Evolutionary conservation across 2,329 filamentous ascomycete species (phyloP).

Genomic region (Colletotrichum sp.): DNA sequence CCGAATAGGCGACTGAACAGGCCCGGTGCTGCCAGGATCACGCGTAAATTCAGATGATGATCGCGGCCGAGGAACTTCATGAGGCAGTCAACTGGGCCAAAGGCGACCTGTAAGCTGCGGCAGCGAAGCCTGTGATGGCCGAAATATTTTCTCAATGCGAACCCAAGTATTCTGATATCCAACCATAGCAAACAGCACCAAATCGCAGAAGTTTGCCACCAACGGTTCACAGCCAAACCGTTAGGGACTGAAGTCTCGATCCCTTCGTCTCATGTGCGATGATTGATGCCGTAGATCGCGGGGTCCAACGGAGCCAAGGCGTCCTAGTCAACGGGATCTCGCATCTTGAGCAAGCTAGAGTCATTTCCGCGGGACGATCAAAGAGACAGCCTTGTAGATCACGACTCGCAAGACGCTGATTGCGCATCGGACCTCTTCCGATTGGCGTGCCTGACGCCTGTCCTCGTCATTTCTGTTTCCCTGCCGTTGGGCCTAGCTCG

Average conservation of each 20-base stretch:
- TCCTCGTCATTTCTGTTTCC: background rate
- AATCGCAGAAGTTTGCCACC: background rate
- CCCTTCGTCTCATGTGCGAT: background rate
- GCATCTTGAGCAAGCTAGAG: background rate
- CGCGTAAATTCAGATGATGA: background rate
- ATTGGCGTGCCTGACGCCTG: background rate
- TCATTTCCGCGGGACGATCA: background rate
- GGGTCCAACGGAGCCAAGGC: background rate
- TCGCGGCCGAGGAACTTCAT: fast-evolving
- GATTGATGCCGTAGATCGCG: background rate
- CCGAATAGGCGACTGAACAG: background rate
- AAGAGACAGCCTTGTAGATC: background rate
- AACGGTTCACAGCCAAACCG: background rate
- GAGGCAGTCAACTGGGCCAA: fast-evolving
- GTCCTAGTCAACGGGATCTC: background rate
- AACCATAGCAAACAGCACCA: background rate
- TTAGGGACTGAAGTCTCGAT: background rate
- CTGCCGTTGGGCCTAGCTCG: background rate
- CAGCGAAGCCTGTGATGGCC: background rate
- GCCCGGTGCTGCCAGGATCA: background rate
- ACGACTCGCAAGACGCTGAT: background rate
- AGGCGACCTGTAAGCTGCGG: background rate
- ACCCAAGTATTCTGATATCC: background rate
- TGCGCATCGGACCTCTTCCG: background rate
- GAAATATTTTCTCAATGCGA: background rate